Evolutionary conservation across 129 eudicot genomes (phyloP).

Genomic region (Lactuca sativa): DNA sequence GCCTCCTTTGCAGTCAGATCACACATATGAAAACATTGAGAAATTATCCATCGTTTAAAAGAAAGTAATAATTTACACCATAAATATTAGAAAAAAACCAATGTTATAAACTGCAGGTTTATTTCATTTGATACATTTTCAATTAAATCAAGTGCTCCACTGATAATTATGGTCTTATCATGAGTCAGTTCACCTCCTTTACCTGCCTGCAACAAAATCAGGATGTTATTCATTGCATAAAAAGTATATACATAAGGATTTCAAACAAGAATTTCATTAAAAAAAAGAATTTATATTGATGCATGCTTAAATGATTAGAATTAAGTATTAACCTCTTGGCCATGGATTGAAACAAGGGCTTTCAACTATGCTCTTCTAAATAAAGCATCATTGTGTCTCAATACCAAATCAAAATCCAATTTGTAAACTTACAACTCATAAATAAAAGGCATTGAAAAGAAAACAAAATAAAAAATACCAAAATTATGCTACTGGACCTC

Average conservation of each 20-base stretch:
- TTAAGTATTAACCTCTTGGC: constrained; percentile 56
- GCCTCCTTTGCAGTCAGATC: constrained; percentile 94
- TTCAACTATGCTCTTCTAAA: constrained; percentile 93
- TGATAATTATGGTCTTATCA: constrained; percentile 93
- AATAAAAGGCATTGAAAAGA: too few species aligned
- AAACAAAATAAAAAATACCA: too few species aligned
- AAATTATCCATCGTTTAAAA: not conserved
- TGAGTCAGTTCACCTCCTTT: constrained; percentile 98
- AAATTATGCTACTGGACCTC: too few species aligned
- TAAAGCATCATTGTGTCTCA: constrained; percentile 85
- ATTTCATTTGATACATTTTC: constrained; percentile 60
- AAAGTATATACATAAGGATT: not conserved
- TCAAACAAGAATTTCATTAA: not conserved
- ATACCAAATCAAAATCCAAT: constrained; percentile 43
- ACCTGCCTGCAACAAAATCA: constrained; percentile 96
- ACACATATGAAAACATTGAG: constrained; percentile 20
- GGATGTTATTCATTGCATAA: constrained; percentile 11
- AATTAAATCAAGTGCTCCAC: constrained; percentile 96
- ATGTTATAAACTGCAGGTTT: too few species aligned
- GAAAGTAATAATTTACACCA: not conserved
- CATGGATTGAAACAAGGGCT: constrained; percentile 93
- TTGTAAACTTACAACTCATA: too few species aligned
- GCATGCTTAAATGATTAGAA: constrained; percentile 4
- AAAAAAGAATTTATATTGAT: not conserved
- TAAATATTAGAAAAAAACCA: too few species aligned